Conservation (phyloP, 2,329 filamentous ascomycete species). For the Penicillium sp. region DNA sequence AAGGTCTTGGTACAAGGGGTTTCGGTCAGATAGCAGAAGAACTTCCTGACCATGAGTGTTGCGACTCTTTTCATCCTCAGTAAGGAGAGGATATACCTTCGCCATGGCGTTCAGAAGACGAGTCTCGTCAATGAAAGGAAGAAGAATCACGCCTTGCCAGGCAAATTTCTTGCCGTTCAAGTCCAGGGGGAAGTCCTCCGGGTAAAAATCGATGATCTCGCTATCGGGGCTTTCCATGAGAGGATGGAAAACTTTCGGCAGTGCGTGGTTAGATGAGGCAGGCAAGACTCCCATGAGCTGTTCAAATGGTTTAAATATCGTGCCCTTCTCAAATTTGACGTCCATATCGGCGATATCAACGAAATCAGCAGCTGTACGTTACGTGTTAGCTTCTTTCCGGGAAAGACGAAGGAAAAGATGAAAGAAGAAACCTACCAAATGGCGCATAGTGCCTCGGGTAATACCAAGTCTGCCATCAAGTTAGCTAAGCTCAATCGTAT, state of each 20-base stretch:
- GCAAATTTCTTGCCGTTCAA: constrained; percentile 98
- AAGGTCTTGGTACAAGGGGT: constrained; percentile 83
- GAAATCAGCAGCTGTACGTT: constrained; percentile 72
- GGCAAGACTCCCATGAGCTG: constrained; percentile 98
- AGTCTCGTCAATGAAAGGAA: constrained; percentile 95
- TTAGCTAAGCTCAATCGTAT: background rate
- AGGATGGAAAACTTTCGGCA: constrained; percentile 82
- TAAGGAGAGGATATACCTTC: constrained; percentile 76
- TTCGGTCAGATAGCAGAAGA: constrained; percentile 77
- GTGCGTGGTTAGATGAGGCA: constrained; percentile 84
- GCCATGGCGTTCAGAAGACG: constrained; percentile 78
- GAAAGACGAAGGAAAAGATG: background rate
- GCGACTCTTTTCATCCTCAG: constrained; percentile 70
- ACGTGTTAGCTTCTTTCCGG: background rate
- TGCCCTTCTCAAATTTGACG: constrained; percentile 78
- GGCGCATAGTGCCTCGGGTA: constrained; percentile 98
- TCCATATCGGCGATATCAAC: constrained; percentile 75
- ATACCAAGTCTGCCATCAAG: constrained; percentile 68
- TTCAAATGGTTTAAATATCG: constrained; percentile 86
- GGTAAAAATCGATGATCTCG: constrained; percentile 96
- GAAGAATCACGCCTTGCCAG: constrained; percentile 90
- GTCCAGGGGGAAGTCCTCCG: constrained; percentile 88
- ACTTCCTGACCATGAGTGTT: constrained; percentile 80
- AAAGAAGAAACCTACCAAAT: constrained; percentile 48
- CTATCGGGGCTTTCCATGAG: constrained; percentile 87